Conservation (phyloP, 768 basidiomycete species). For the Boletus edulis region DNA sequence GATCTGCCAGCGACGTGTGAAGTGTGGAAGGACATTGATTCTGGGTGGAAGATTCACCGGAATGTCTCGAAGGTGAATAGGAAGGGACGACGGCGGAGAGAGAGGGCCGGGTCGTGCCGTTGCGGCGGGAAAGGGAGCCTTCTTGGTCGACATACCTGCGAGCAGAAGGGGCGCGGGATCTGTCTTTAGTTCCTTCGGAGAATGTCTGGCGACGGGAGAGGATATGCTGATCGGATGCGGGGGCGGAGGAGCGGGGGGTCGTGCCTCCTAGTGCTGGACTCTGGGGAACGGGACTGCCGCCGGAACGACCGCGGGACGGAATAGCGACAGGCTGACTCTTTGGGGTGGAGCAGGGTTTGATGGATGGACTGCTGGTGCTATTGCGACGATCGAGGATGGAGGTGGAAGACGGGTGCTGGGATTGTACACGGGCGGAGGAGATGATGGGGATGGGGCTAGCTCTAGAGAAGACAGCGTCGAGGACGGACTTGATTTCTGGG, state of each 20-base stretch:
- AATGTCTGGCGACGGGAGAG: constrained; percentile 49
- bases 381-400: constrained; percentile 46
- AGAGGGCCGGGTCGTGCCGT: constrained; percentile 45
- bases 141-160: constrained; percentile 61
- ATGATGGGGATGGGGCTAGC: constrained; percentile 33
- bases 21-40: constrained; percentile 17
- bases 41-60: constrained; percentile 18
- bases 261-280: constrained; percentile 20
- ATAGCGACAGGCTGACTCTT: constrained; percentile 36
- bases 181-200: constrained; percentile 52
- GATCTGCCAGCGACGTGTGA: constrained; percentile 23
- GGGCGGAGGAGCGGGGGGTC: constrained; percentile 30
- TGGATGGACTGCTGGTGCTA: constrained; percentile 34
- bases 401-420: constrained; percentile 29
- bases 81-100: constrained; percentile 40
- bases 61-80: constrained; percentile 22
- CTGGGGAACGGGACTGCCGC: constrained; percentile 47
- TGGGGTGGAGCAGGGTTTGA: constrained; percentile 31
- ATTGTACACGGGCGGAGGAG: constrained; percentile 29
- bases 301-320: constrained; percentile 47
- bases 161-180: constrained; percentile 58
- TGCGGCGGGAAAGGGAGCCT: constrained; percentile 43
- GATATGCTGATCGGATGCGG: constrained; percentile 43
- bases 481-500: constrained; percentile 61
- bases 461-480: constrained; percentile 52